Base-by-base conservation (phyloP, 176 grass and related monocot species). In the Carex myosuroides region DNA sequence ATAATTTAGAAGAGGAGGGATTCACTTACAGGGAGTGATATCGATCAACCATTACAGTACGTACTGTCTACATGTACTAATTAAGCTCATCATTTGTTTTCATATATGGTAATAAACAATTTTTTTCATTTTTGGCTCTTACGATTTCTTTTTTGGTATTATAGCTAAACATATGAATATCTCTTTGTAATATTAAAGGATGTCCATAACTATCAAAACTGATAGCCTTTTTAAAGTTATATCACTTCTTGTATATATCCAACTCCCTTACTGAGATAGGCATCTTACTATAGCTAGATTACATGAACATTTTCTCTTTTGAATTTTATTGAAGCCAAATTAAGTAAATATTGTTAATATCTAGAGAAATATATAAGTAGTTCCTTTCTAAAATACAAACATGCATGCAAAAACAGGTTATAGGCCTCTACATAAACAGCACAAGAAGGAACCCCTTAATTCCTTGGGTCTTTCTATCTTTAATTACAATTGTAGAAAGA, bases 401-500 rank as follows among this genome's bases (percentile, higher is more conserved):
- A 56, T 17, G 72, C 48, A 56, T 17, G 72, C 22, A 16, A 56
- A 68, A 54, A 76, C 11, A 76, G 48, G 26, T 75, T 52, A 76
- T 22, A 54, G 50, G 72, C 20, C 48, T 77, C 50, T 77, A 56
- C 70, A 44, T 71, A 55, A 77, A 11, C 24, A 55, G 73, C 10
- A 77, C 73, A 77, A 77, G 24, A 76, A 76, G 46, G 46, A 76
- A 77, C 13, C 50, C 48, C 32, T 56, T 75, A 29, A 75, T 53
- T 55, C 50, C 48, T 32, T 55, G 73, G 29, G 73, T 33, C 50
- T 77, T 77, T 77, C 73, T 56, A 56, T 13, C 52, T 24, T 54
- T 77, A 77, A 56, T 77, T 77, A 89, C 77, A 87, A 79, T 65
- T 58, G 85, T 53, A 88, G 22, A 85, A 86, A 62, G 41, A 75